Evolutionary conservation across 78 protist genomes (phyloP).

Genomic region (Cyanophora paradoxa): DNA sequence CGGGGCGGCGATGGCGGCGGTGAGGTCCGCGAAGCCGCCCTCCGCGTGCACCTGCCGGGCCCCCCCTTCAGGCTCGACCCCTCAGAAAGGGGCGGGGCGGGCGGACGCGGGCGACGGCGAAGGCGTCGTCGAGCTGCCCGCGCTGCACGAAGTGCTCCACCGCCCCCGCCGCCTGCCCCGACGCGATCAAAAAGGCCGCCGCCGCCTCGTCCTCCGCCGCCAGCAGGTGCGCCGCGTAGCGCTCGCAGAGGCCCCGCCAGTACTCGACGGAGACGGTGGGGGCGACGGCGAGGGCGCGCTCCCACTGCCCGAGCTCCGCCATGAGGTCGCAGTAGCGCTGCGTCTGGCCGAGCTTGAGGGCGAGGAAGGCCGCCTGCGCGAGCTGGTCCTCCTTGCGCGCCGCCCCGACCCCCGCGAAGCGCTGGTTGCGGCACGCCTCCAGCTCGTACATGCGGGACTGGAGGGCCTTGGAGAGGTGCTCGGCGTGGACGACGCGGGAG

Average conservation of each 20-base stretch:
- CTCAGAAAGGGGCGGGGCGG: too few species aligned
- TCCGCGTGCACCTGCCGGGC: too few species aligned
- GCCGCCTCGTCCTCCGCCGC: not conserved
- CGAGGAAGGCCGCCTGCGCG: not conserved
- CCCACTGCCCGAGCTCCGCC: constrained; percentile 31
- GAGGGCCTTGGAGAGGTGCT: too few species aligned
- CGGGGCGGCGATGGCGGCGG: not conserved
- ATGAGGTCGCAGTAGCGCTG: constrained; percentile 31
- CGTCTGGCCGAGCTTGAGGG: constrained; percentile 15
- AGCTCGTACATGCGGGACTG: too few species aligned
- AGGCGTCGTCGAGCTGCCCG: not conserved
- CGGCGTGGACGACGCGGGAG: too few species aligned
- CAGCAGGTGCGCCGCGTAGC: not conserved
- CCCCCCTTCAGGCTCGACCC: too few species aligned
- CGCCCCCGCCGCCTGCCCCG: not conserved
- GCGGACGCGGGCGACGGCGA: too few species aligned
- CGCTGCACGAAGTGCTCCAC: not conserved
- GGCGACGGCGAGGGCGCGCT: constrained; percentile 35
- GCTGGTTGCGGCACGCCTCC: too few species aligned
- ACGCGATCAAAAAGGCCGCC: not conserved
- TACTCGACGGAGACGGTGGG: constrained; percentile 33
- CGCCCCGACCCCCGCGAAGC: not conserved
- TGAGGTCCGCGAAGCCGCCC: not conserved
- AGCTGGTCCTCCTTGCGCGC: not conserved
- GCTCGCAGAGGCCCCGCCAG: constrained; percentile 5